These are phyloP conservation scores for Skeletonema marinoi DNA, from an alignment of 108 stramenopile genomes.

Conservation along the genomic window DNA sequence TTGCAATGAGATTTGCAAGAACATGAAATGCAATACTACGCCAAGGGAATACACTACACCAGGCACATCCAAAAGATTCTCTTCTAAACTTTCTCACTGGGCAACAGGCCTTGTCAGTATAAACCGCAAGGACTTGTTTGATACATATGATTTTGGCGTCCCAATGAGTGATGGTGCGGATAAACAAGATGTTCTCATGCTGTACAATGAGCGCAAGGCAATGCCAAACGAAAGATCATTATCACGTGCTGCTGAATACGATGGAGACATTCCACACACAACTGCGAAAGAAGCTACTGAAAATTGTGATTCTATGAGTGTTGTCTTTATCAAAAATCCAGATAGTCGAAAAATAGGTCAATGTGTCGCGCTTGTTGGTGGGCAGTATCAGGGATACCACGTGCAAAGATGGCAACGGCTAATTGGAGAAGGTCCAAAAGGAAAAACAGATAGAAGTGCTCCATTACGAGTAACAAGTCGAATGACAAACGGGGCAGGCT, in stretches of 20 bases:
- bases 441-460: conserved; percentile 2
- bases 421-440: neutral
- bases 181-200: conserved; percentile 19
- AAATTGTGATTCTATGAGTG: conserved; percentile 51
- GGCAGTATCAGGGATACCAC: conserved; percentile 47
- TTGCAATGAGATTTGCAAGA: neutral
- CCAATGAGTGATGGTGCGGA: conserved; percentile 13
- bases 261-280: conserved; percentile 15
- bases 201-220: conserved; percentile 18
- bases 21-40: neutral
- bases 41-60: neutral
- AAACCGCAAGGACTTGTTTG: conserved; percentile 31
- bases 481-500: conserved; percentile 35
- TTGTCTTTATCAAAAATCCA: conserved; percentile 40
- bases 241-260: conserved; percentile 7
- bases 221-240: conserved; percentile 15
- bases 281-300: conserved; percentile 39
- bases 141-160: conserved; percentile 43
- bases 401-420: conserved; percentile 24
- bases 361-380: conserved; percentile 36
- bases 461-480: conserved; percentile 47
- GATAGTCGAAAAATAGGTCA: conserved; percentile 6
- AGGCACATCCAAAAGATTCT: neutral
- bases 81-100: conserved; percentile 16
- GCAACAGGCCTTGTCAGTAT: conserved; percentile 21